Evolutionary conservation across 495 filamentous ascomycete genomes (phyloP).

Genomic region (Rhypophila decipiens): DNA sequence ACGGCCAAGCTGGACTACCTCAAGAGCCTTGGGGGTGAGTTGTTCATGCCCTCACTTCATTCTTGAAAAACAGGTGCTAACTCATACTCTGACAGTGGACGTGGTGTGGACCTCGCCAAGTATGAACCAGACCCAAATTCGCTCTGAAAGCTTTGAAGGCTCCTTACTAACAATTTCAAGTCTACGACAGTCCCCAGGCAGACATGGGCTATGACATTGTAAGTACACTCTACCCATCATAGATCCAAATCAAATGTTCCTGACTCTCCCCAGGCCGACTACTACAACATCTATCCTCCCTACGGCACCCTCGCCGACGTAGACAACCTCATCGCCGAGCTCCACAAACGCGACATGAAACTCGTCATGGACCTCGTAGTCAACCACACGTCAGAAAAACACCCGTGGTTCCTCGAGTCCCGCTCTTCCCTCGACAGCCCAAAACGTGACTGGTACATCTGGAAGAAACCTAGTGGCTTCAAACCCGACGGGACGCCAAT

Average conservation of each 20-base stretch:
- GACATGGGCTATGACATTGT: conserved; percentile 58
- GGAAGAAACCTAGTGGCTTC: conserved; percentile 55
- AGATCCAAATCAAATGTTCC: conserved; percentile 64
- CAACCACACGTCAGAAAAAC: conserved; percentile 75
- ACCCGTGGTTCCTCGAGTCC: conserved; percentile 68
- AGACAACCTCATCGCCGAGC: conserved; percentile 48
- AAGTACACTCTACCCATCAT: conserved; percentile 58
- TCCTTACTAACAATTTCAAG: not conserved
- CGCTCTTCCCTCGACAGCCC: conserved; percentile 52
- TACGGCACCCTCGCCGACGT: conserved; percentile 64
- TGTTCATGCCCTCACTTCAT: not conserved
- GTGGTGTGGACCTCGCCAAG: not conserved
- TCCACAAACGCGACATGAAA: conserved; percentile 62
- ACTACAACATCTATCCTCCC: conserved; percentile 52
- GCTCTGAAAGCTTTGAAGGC: not conserved
- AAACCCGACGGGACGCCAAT: conserved; percentile 52
- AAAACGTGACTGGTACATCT: conserved; percentile 70
- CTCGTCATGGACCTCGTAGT: conserved; percentile 69
- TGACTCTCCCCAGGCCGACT: conserved; percentile 53
- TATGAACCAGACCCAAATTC: not conserved
- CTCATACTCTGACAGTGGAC: not conserved
- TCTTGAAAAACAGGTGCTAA: not conserved
- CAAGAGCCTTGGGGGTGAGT: conserved; percentile 25
- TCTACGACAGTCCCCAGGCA: conserved; percentile 59
- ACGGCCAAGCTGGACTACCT: not conserved